These are phyloP conservation scores for Chytridium lagenaria DNA, from an alignment of 371 early-diverging fungal species.

Conservation along the genomic window DNA sequence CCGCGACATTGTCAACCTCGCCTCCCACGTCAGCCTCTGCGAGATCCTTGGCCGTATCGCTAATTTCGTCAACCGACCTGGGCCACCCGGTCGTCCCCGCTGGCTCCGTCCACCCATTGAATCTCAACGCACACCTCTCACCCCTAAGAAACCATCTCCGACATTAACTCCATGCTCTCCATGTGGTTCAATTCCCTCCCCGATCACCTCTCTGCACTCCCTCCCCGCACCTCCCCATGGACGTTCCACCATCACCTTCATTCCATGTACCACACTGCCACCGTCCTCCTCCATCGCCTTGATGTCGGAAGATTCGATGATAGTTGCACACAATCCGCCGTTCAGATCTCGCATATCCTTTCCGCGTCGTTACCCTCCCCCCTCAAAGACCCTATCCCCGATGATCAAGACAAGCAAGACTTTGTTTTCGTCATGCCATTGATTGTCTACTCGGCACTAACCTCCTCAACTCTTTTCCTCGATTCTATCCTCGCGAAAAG, in stretches of 20 bases:
- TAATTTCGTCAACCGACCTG: slow-evolving; percentile 46
- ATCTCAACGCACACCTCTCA: neutral
- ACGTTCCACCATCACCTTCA: slow-evolving; percentile 47
- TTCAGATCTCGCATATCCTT: slow-evolving; percentile 33
- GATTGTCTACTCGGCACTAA: slow-evolving; percentile 46
- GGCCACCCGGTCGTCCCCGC: slow-evolving; percentile 22
- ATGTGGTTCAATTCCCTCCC: slow-evolving; percentile 38
- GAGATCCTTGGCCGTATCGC: slow-evolving; percentile 49
- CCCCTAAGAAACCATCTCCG: slow-evolving; percentile 27
- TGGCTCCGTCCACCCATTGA: slow-evolving; percentile 16
- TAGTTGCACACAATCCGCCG: slow-evolving; percentile 29
- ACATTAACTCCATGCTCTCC: slow-evolving; percentile 31
- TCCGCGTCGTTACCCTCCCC: slow-evolving; percentile 30
- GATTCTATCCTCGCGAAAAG: slow-evolving; percentile 39
- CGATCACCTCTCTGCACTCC: slow-evolving; percentile 23
- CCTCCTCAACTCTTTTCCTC: slow-evolving; percentile 45
- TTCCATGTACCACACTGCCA: slow-evolving; percentile 45
- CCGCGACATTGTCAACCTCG: slow-evolving; percentile 29
- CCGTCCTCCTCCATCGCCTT: slow-evolving; percentile 43
- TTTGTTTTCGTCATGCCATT: slow-evolving; percentile 50
- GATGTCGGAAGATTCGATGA: slow-evolving; percentile 39
- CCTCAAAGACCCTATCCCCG: neutral
- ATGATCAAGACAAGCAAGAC: neutral
- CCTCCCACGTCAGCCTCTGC: slow-evolving; percentile 45
- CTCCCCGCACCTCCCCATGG: slow-evolving; percentile 35